Conservation (phyloP, 306 rosid genomes). For the Crataegus laevigata region DNA sequence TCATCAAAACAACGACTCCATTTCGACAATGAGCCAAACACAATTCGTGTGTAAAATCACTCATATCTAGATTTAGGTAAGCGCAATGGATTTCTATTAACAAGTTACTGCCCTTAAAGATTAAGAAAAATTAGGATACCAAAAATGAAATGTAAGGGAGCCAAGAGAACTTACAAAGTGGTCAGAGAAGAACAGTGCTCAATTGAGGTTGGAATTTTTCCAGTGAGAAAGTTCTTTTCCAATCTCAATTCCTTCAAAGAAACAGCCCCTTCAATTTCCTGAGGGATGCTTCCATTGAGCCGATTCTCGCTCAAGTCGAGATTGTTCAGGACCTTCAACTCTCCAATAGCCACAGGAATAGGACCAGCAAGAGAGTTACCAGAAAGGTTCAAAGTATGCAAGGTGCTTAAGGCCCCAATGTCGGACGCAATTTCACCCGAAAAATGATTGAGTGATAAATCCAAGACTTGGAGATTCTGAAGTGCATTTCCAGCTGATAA, state of each 20-base stretch:
- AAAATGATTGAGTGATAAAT: constrained; percentile 71
- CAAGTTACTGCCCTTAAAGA: neutral
- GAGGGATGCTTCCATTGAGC: constrained; percentile 72
- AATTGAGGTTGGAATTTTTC: constrained; percentile 60
- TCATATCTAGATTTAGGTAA: neutral
- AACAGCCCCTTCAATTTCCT: constrained; percentile 53
- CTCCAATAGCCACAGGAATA: constrained; percentile 59
- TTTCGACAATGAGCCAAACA: neutral
- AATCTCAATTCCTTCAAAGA: constrained; percentile 63
- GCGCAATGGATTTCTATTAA: constrained; percentile 1
- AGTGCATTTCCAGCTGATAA: constrained; percentile 31
- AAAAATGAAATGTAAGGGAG: neutral
- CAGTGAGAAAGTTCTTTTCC: constrained; percentile 58
- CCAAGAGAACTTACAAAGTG: constrained; percentile 57
- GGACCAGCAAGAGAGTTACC: constrained; percentile 63
- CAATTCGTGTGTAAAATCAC: neutral
- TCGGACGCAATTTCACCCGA: constrained; percentile 60
- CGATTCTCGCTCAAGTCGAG: constrained; percentile 74
- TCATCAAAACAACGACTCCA: neutral
- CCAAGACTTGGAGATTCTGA: constrained; percentile 60
- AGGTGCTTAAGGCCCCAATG: constrained; percentile 49
- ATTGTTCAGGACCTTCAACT: constrained; percentile 41
- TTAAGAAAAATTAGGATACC: neutral
- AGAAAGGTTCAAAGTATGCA: constrained; percentile 61
- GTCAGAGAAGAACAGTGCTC: constrained; percentile 64